Evolutionary conservation across 768 basidiomycete species (phyloP), one percentile per base, ranked within the genome.

Genomic region (Boletus vinaceobasis): DNA sequence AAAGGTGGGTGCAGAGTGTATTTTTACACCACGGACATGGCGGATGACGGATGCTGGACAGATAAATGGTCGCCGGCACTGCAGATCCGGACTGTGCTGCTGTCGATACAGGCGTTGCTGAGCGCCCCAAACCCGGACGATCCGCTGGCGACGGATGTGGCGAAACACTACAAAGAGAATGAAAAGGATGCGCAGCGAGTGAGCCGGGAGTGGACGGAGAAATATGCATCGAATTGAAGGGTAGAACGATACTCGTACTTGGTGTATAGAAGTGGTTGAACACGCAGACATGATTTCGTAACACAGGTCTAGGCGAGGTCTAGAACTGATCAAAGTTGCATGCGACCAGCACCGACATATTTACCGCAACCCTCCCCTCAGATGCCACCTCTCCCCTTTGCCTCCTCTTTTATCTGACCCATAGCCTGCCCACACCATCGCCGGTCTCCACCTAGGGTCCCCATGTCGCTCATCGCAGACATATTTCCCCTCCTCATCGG

Each of bases 41-140:
- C 27, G 36, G 40, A 32, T 52, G 21, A 56, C 56, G 43, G 17
- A 13, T 7, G 26, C 4, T 27, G 38, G 36, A 40, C 49, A 93
- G 97, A 99, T 74, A 98, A 98, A 79, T 99, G 97, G 97, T 97
- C 94, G 10, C 97, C 97, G 19, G 97, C 97, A 0, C 80, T 99
- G 17, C 97, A 99, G 72, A 99, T 99, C 74, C 88, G 97, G 62
- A 99, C 97, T 2, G 97, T 99, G 48, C 78, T 99, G 53, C 82
- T 99, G 48, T 98, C 96, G 38, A 82, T 99, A 67, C 97, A 99
- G 73, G 97, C 97, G n/a, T 78, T 99, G 43, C 79, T 99, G 40
- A 91, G 88, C 59, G 87, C 97, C 1, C 97, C 97, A 3, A 99
- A 99, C 73, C 97, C 97, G 1, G 93, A 96, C 64, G 93, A 96